These are phyloP conservation scores for Dryas alaskensis DNA, from an alignment of 306 rosid genomes.

Conservation along the genomic window DNA sequence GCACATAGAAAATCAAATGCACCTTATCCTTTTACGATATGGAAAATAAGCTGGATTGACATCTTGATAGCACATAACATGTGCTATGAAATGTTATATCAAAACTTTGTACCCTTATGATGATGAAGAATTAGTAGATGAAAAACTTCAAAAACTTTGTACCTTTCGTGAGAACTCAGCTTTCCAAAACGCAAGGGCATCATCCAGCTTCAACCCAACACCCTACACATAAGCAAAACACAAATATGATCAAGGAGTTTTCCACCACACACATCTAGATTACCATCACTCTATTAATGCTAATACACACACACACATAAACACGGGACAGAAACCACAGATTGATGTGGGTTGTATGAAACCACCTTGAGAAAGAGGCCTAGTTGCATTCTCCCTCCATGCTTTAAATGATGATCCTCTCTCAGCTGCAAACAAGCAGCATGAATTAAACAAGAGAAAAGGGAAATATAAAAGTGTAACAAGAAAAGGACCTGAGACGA, in stretches of 20 bases:
- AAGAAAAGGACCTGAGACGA: not conserved
- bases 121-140: constrained; percentile 6
- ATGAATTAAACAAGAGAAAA: constrained; percentile 22
- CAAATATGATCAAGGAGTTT: not conserved
- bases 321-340: not conserved
- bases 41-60: not conserved
- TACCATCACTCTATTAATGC: not conserved
- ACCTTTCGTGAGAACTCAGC: constrained; percentile 85
- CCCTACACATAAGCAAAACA: constrained; percentile 42
- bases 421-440: constrained; percentile 56
- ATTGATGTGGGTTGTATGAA: constrained; percentile 16
- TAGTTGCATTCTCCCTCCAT: constrained; percentile 95
- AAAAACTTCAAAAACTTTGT: constrained; percentile 16
- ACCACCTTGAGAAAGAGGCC: constrained; percentile 96
- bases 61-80: not conserved
- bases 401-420: constrained; percentile 98
- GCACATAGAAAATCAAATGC: not conserved
- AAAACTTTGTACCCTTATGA: not conserved
- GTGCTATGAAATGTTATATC: not conserved
- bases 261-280: constrained; percentile 8
- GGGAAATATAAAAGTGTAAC: not conserved
- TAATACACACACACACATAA: not conserved
- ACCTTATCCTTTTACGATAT: not conserved
- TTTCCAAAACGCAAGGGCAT: constrained; percentile 94
- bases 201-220: constrained; percentile 92